These are phyloP conservation scores for Talaromyces trachyspermus DNA, from an alignment of 495 filamentous ascomycete species.

Conservation along the genomic window DNA sequence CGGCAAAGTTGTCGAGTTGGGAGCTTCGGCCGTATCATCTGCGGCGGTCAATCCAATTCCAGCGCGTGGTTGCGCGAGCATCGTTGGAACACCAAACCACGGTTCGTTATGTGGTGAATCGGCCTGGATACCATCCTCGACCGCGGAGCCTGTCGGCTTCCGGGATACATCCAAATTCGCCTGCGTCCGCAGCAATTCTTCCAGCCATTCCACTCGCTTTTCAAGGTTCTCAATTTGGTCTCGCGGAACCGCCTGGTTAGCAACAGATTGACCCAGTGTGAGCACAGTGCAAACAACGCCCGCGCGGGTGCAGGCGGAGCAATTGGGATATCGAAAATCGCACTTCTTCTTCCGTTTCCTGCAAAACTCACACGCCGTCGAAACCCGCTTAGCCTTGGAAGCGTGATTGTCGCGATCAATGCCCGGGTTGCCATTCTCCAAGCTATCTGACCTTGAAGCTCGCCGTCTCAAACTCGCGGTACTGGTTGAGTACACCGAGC, in stretches of 20 bases:
- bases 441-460: slow-evolving; percentile 3
- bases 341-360: slow-evolving; percentile 49
- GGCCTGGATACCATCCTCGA: slow-evolving; percentile 11
- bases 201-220: slow-evolving; percentile 45
- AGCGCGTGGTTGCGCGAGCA: slow-evolving; percentile 27
- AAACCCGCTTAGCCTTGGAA: slow-evolving; percentile 28
- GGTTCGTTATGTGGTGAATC: slow-evolving; percentile 22
- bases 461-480: neutral
- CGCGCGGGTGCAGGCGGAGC: slow-evolving; percentile 43
- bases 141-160: slow-evolving; percentile 24
- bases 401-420: slow-evolving; percentile 1
- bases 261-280: slow-evolving; percentile 35
- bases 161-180: slow-evolving; percentile 32
- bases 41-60: slow-evolving; percentile 8
- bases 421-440: neutral
- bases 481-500: neutral
- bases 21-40: neutral
- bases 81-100: slow-evolving; percentile 37
- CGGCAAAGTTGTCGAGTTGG: slow-evolving; percentile 1
- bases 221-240: slow-evolving; percentile 46
- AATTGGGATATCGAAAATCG: slow-evolving; percentile 47
- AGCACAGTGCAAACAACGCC: slow-evolving; percentile 44
- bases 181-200: slow-evolving; percentile 34
- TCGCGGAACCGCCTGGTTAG: slow-evolving; percentile 35
- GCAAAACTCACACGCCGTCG: slow-evolving; percentile 46